These are phyloP conservation scores for Fistulina hepatica DNA, from an alignment of 1,284 basidiomycete species.

Conservation along the genomic window DNA sequence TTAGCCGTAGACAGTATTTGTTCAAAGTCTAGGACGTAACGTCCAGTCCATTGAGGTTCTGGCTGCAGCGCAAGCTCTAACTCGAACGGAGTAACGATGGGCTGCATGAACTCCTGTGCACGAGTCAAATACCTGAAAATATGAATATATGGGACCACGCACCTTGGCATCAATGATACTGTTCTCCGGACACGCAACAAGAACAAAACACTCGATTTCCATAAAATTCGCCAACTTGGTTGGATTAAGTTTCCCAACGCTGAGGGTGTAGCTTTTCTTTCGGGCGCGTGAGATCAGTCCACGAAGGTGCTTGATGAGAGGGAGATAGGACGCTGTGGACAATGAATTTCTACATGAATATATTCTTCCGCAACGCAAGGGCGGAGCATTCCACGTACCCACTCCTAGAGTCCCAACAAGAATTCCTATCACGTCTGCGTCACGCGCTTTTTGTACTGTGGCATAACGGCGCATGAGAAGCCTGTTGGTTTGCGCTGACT, in stretches of 20 bases:
- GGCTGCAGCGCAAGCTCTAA: conserved; percentile 71
- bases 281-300: conserved; percentile 48
- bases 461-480: conserved; percentile 91
- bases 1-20: conserved; percentile 45
- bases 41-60: conserved; percentile 65
- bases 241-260: conserved; percentile 92
- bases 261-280: conserved; percentile 92
- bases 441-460: conserved; percentile 79
- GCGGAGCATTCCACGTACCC: conserved; percentile 40
- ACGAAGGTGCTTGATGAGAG: conserved; percentile 71
- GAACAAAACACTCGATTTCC: conserved; percentile 93
- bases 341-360: neutral
- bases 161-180: conserved; percentile 81
- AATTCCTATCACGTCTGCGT: conserved; percentile 91
- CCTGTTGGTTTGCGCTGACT: conserved; percentile 63
- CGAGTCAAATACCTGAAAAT: no score
- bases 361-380: no score
- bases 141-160: no score
- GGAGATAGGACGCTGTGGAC: conserved; percentile 71
- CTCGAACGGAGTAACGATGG: conserved; percentile 94
- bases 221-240: conserved; percentile 94
- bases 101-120: conserved; percentile 83
- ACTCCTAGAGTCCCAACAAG: conserved; percentile 93
- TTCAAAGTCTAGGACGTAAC: conserved; percentile 77
- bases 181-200: conserved; percentile 93